phyloP scores from a whole-genome alignment of 2,329 filamentous ascomycete species.

The Akanthomyces muscarius region DNA sequence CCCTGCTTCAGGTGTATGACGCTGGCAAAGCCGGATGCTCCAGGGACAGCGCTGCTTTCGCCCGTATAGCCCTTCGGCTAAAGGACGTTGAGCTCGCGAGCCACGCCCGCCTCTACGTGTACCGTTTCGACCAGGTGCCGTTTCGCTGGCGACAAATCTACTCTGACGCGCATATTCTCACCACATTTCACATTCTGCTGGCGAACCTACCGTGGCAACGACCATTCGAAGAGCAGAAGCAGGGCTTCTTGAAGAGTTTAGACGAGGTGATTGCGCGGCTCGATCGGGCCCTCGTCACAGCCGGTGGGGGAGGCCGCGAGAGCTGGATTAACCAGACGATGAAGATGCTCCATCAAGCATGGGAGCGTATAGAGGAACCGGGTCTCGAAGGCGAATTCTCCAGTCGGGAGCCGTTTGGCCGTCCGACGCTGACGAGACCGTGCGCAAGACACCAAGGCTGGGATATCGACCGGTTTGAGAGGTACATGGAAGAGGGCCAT shows the following conservation, averaged over 20 bases:
- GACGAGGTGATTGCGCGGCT: conserved; percentile 60
- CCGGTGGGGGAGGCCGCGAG: conserved; percentile 55
- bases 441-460: conserved; percentile 36
- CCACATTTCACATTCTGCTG: conserved; percentile 43
- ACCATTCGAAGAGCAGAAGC: conserved; percentile 20
- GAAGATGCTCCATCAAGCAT: conserved; percentile 35
- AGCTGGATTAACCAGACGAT: conserved; percentile 51
- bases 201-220: conserved; percentile 1
- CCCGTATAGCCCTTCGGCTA: conserved; percentile 40
- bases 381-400: conserved; percentile 24
- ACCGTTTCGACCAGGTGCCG: conserved; percentile 63
- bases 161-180: conserved; percentile 64
- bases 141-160: conserved; percentile 67
- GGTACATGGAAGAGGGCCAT: conserved; percentile 48
- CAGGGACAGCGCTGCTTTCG: conserved; percentile 8
- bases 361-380: conserved; percentile 13
- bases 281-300: conserved; percentile 73
- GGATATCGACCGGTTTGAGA: conserved; percentile 57
- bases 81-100: conserved; percentile 56
- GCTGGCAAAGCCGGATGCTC: background rate
- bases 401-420: conserved; percentile 26
- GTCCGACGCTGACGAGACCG: conserved; percentile 25
- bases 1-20: conserved; percentile 25
- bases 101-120: conserved; percentile 65
- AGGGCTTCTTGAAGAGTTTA: conserved; percentile 31